Conservation (phyloP, 805 yeast species). For the Torulaspora quercuum region DNA sequence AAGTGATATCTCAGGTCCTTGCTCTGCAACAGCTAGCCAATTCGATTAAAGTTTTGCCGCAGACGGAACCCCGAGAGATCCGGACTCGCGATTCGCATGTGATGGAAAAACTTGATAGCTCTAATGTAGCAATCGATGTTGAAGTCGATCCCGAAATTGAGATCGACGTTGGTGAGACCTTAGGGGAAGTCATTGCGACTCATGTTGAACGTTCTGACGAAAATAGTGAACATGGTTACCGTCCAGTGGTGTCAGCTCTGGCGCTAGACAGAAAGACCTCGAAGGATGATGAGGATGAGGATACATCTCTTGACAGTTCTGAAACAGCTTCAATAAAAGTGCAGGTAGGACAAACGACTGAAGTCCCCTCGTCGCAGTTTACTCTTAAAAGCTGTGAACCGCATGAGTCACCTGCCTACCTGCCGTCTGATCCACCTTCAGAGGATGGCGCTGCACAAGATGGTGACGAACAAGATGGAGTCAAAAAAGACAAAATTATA, state of each 20-base stretch:
- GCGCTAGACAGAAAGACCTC: too few relatives aligned
- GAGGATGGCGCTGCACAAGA: conserved; percentile 1
- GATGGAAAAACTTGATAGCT: conserved; percentile 1
- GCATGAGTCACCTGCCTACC: conserved; percentile 5
- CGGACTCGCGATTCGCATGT: too few relatives aligned
- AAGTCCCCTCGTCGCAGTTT: too few relatives aligned
- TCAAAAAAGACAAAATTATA: background rate
- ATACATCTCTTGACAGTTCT: too few relatives aligned
- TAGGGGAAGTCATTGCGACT: too few relatives aligned
- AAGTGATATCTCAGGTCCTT: conserved; percentile 6
- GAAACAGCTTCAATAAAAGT: too few relatives aligned
- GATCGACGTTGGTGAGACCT: background rate
- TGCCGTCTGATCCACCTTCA: conserved; percentile 14
- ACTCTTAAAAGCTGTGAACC: background rate
- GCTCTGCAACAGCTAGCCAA: conserved; percentile 10
- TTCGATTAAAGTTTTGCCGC: background rate
- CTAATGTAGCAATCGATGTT: background rate
- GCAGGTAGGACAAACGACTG: too few relatives aligned
- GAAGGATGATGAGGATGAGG: too few relatives aligned
- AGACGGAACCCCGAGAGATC: background rate
- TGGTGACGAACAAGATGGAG: background rate
- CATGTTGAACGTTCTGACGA: too few relatives aligned
- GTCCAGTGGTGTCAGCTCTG: too few relatives aligned
- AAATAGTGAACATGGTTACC: too few relatives aligned
- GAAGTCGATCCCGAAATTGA: conserved; percentile 7